Evolutionary conservation across 345 rosid species (phyloP), one percentile per base, ranked within the genome.

Genomic region (Acer saccharum): DNA sequence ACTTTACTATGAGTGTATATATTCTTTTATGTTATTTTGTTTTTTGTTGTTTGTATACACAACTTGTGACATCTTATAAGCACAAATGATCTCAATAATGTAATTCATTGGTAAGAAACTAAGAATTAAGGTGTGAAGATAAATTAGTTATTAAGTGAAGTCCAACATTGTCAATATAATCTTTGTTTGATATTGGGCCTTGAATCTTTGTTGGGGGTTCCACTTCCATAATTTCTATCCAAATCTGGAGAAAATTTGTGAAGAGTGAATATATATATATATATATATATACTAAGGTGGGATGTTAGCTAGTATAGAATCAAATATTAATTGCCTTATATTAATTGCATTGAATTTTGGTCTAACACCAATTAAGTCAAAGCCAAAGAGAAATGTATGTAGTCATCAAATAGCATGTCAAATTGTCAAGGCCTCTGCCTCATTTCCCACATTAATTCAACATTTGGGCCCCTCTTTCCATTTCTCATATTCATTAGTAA

Each of bases 401-500:
- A 10, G 71, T 41, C 71, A 43, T 68, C 71, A 13, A 67, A 35
- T 67, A 39, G 18, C 70, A 41, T 68, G 16, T 41, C 71, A 43
- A 10, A 32, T 32, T 32, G 35, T 2, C 35, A 1, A 1, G 3
- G 1, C 39, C 39, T 35, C 39, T 35, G 39, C 39, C 39, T 35
- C 20, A 27, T 18, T 41, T 12, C 71, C 27, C 44, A 32, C 48
- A 66, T 44, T 44, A 68, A n/a, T 43, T 68, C 18, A 44, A 46
- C 57, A 68, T 46, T 67, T 43, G 72, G 72, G 72, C 23, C 72
- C 72, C 72, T 68, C 58, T 1, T 20, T 68, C n/a, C 72, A 46
- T 44, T 68, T 43, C 17, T 20, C 29, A 21, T 63, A 25, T 27
- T 63, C 35, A 9, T 63, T 27, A 63, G 29, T 23, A 63, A 63